phyloP scores from a whole-genome alignment of 257 asterid genomes.

The Leonotis leonurus region DNA sequence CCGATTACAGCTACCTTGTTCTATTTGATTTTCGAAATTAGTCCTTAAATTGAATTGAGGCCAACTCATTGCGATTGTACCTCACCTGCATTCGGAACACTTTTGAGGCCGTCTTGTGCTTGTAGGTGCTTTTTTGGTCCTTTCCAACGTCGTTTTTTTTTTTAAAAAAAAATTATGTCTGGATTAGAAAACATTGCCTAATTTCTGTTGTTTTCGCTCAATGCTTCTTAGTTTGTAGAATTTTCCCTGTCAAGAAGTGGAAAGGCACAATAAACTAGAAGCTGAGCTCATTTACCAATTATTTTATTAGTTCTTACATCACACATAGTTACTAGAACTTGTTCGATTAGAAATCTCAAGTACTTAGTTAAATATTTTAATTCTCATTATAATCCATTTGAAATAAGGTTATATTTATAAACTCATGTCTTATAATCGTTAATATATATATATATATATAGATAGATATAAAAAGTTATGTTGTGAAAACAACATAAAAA shows the following conservation, averaged over 20 bases:
- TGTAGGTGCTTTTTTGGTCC: conserved; percentile 54
- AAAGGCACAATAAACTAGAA: conserved; percentile 98
- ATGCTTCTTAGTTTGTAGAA: conserved; percentile 35
- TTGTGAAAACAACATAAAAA: no score
- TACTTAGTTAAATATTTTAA: no score
- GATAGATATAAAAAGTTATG: no score
- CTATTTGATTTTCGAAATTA: background rate
- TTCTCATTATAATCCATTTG: no score
- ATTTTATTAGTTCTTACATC: no score
- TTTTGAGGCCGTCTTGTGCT: conserved; percentile 87
- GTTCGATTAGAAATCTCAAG: no score
- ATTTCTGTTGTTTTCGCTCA: background rate
- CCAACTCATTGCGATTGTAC: conserved; percentile 53
- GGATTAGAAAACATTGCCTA: background rate
- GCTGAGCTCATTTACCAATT: conserved; percentile 97
- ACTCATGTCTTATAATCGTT: no score
- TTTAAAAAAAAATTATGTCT: background rate
- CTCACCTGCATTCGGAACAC: conserved; percentile 78
- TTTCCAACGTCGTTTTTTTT: background rate
- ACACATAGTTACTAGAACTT: no score
- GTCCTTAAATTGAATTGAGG: conserved; percentile 24
- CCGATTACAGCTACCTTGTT: background rate
- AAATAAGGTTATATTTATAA: no score
- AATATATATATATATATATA: no score
- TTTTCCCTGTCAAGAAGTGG: conserved; percentile 99